phyloP scores from a whole-genome alignment of 805 yeast species.

The Wickerhamiella nectarea region DNA sequence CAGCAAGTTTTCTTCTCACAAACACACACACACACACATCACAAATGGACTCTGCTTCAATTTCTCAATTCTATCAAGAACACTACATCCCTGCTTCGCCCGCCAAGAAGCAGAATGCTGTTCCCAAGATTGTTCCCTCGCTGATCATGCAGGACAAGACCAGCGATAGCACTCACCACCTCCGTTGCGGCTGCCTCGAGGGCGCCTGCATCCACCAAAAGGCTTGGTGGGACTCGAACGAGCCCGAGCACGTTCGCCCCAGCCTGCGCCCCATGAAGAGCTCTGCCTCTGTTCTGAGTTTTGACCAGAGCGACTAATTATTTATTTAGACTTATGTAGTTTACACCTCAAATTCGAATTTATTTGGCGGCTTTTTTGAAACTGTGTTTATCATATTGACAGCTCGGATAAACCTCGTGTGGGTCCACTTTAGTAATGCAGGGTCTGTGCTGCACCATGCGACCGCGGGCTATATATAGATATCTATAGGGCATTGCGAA shows the following conservation, averaged over 20 bases:
- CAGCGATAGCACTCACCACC: constrained; percentile 36
- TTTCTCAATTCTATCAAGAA: constrained; percentile 30
- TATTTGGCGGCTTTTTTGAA: no score
- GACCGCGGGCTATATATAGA: no score
- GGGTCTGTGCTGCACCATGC: no score
- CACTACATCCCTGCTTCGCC: constrained; percentile 36
- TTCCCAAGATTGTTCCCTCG: constrained; percentile 44
- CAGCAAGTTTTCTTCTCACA: not conserved
- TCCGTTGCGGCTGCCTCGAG: constrained; percentile 31
- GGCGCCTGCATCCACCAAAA: constrained; percentile 29
- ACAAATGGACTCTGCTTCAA: constrained; percentile 33
- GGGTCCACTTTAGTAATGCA: no score
- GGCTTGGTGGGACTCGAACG: constrained; percentile 27
- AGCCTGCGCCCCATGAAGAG: constrained; percentile 17
- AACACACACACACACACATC: not conserved
- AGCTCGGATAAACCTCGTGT: no score
- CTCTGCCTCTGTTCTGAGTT: constrained; percentile 13
- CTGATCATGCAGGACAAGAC: constrained; percentile 43
- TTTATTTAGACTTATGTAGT: constrained; percentile 3
- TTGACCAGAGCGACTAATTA: constrained; percentile 10
- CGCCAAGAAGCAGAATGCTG: constrained; percentile 16
- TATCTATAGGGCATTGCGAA: no score
- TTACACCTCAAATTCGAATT: no score
- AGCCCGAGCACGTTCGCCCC: constrained; percentile 18
- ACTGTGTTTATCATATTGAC: no score